Conservation (phyloP, 352 stramenopile species). For the Phytophthora constricta region DNA sequence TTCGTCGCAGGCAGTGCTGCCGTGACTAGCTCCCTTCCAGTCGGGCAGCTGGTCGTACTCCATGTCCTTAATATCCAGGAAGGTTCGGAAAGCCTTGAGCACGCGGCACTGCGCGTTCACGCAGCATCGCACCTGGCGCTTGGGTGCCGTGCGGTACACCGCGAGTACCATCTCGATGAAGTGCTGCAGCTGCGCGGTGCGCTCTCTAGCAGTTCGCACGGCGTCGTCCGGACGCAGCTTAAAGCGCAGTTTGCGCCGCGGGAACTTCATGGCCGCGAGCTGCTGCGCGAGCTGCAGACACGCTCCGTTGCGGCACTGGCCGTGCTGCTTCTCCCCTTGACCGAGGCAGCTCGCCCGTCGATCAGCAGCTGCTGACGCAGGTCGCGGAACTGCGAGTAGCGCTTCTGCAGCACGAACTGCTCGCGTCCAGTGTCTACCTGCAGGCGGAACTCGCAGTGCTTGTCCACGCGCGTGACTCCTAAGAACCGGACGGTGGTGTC, state of each 20-base stretch:
- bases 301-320: slow-evolving; percentile 47
- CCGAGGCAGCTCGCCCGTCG: not conserved
- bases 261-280: slow-evolving; percentile 63
- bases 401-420: slow-evolving; percentile 65
- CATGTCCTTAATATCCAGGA: slow-evolving; percentile 51
- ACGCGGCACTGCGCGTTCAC: slow-evolving; percentile 58
- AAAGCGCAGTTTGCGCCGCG: slow-evolving; percentile 44
- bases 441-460: slow-evolving; percentile 63
- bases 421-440: slow-evolving; percentile 62
- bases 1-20: slow-evolving; percentile 20
- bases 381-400: slow-evolving; percentile 76
- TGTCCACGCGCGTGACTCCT: slow-evolving; percentile 41
- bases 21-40: slow-evolving; percentile 26
- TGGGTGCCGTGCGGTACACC: slow-evolving; percentile 51
- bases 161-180: slow-evolving; percentile 62
- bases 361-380: slow-evolving; percentile 60
- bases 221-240: slow-evolving; percentile 31
- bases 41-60: slow-evolving; percentile 28
- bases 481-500: slow-evolving; percentile 51
- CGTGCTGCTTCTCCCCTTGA: slow-evolving; percentile 15
- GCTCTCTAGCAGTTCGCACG: slow-evolving; percentile 45
- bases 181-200: slow-evolving; percentile 48
- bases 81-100: slow-evolving; percentile 49
- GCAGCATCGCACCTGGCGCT: slow-evolving; percentile 65
- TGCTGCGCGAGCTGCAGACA: slow-evolving; percentile 48